These are phyloP conservation scores for Tulasnella sp. DNA, from an alignment of 768 basidiomycete species.

Conservation along the genomic window DNA sequence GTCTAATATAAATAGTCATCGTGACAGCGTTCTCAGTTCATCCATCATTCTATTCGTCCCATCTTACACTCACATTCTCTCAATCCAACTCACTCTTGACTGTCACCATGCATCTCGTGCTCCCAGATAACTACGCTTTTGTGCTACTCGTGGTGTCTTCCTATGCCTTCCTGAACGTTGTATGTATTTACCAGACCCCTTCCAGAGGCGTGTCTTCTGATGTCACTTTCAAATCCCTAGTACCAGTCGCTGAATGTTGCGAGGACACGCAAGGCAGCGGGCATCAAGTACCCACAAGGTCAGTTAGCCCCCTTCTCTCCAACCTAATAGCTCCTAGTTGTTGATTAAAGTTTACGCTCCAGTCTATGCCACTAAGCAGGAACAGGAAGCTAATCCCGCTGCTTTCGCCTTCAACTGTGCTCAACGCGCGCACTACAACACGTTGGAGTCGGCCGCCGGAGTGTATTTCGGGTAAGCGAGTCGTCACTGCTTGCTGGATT, in stretches of 20 bases:
- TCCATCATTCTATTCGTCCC: no score
- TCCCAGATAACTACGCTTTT: constrained; percentile 11
- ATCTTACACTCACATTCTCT: no score
- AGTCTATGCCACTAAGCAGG: constrained; percentile 10
- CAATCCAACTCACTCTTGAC: not conserved
- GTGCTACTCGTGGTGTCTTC: constrained; percentile 1
- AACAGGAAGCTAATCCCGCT: not conserved
- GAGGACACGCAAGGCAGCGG: not conserved
- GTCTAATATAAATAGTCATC: no score
- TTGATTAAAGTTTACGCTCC: not conserved
- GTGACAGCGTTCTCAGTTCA: no score
- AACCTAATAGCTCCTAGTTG: not conserved
- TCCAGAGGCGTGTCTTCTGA: not conserved
- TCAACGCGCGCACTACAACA: constrained; percentile 10
- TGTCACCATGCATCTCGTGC: not conserved
- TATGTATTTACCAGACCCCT: not conserved
- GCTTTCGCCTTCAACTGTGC: constrained; percentile 11
- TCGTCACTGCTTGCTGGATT: not conserved
- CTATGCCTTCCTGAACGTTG: not conserved
- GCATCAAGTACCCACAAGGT: constrained; percentile 8
- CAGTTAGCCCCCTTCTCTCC: not conserved
- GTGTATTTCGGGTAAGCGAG: not conserved
- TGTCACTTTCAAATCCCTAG: not conserved
- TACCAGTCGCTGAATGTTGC: not conserved
- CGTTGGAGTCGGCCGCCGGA: not conserved